Percentiles rank a stretch among this genome's conserved stretches.
phyloP scores from a whole-genome alignment of 805 yeast genomes.

The Ogataea zsoltii region DNA sequence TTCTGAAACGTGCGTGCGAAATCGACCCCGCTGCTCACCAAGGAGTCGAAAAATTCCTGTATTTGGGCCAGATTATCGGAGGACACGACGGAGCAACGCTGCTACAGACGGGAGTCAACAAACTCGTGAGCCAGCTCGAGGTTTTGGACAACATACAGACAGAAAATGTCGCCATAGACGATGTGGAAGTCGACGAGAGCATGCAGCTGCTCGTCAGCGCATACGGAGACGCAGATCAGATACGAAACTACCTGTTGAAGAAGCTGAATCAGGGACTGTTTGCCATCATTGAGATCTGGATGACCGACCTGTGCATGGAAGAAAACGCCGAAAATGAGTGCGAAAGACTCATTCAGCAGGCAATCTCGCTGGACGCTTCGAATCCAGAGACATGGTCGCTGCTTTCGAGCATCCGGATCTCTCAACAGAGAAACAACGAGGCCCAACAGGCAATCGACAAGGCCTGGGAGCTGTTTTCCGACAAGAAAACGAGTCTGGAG shows the following conservation, averaged over 20 bases:
- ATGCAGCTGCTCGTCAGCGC: conserved; percentile 29
- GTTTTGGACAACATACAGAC: neutral
- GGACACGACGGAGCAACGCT: conserved; percentile 70
- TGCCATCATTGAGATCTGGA: conserved; percentile 91
- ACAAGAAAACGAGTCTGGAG: conserved; percentile 51
- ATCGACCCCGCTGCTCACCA: conserved; percentile 63
- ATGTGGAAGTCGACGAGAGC: conserved; percentile 19
- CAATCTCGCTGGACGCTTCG: conserved; percentile 56
- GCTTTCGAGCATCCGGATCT: conserved; percentile 82
- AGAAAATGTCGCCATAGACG: conserved; percentile 5
- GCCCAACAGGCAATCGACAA: conserved; percentile 66
- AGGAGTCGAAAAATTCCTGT: conserved; percentile 83
- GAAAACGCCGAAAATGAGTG: conserved; percentile 82
- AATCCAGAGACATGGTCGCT: conserved; percentile 83
- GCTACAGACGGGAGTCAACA: conserved; percentile 62
- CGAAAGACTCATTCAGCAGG: conserved; percentile 64
- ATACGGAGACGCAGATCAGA: conserved; percentile 26
- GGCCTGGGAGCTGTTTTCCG: conserved; percentile 71
- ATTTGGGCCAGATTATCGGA: conserved; percentile 89
- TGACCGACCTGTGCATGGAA: conserved; percentile 97
- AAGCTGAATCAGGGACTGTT: conserved; percentile 77
- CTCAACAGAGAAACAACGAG: conserved; percentile 75
- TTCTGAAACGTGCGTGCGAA: conserved; percentile 59
- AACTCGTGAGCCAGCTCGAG: conserved; percentile 30
- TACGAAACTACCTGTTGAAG: conserved; percentile 44